These are phyloP conservation scores for Saitozyma sp. DNA, from an alignment of 768 basidiomycete genomes.

Conservation along the genomic window DNA sequence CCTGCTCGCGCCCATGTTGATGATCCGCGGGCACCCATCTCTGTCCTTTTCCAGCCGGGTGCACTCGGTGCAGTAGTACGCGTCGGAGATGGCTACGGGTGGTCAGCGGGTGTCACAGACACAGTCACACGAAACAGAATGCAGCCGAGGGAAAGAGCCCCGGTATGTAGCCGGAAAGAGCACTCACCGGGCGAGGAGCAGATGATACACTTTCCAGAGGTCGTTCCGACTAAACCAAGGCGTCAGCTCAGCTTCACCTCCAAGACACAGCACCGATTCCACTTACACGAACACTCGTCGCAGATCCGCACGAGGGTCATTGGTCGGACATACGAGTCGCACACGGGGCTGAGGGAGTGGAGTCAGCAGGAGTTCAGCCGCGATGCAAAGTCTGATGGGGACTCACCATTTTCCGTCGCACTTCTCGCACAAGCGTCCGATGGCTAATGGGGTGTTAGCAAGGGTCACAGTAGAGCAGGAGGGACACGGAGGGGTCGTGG, in stretches of 20 bases:
- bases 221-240: conserved; percentile 56
- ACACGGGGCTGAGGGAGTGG: conserved; percentile 71
- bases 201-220: conserved; percentile 96
- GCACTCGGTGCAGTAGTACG: conserved; percentile 98
- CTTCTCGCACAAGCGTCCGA: conserved; percentile 97
- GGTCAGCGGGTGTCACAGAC: conserved; percentile 1
- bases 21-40: conserved; percentile 90
- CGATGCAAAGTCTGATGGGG: background rate
- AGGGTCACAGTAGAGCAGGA: background rate
- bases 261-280: background rate
- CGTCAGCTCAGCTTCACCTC: conserved; percentile 3
- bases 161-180: background rate
- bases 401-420: conserved; percentile 98
- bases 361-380: background rate
- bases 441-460: conserved; percentile 60
- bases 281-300: conserved; percentile 99
- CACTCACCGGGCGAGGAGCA: conserved; percentile 86
- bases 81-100: conserved; percentile 90
- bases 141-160: background rate
- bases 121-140: background rate
- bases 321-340: conserved; percentile 98
- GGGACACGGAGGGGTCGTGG: background rate
- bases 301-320: conserved; percentile 97
- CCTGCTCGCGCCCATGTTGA: conserved; percentile 49
- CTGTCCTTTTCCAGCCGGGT: conserved; percentile 87